Evolutionary conservation across 2,329 filamentous ascomycete genomes (phyloP).

Genomic region (Sporothrix humicola): DNA sequence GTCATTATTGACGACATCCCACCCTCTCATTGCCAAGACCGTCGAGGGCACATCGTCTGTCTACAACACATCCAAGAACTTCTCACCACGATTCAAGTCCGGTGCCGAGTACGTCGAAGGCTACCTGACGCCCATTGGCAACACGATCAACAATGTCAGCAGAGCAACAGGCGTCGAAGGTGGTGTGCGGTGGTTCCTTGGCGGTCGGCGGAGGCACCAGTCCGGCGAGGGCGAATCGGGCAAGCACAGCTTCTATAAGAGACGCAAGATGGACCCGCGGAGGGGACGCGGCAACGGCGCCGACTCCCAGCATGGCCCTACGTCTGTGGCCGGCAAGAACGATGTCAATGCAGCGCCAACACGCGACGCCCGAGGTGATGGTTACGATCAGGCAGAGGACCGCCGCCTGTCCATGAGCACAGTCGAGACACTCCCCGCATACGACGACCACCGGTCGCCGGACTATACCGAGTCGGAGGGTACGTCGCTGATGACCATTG

Average conservation of each 20-base stretch:
- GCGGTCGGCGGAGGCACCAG: constrained; percentile 58
- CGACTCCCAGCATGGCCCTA: constrained; percentile 3
- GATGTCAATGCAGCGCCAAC: background rate
- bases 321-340: background rate
- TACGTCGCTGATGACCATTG: constrained; percentile 41
- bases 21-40: constrained; percentile 83
- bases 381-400: constrained; percentile 44
- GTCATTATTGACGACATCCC: constrained; percentile 83
- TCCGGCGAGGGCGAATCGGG: constrained; percentile 54
- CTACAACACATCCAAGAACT: constrained; percentile 87
- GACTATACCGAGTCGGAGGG: constrained; percentile 68
- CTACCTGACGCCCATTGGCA: constrained; percentile 83
- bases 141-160: constrained; percentile 82
- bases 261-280: constrained; percentile 59
- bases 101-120: constrained; percentile 90
- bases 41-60: constrained; percentile 84
- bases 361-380: constrained; percentile 31
- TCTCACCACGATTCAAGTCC: constrained; percentile 84
- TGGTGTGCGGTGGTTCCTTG: constrained; percentile 82
- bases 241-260: constrained; percentile 59
- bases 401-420: constrained; percentile 70
- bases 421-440: constrained; percentile 78
- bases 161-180: constrained; percentile 87
- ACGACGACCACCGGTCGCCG: constrained; percentile 78
- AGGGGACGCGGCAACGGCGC: constrained; percentile 8